phyloP scores from a whole-genome alignment of 139 green algal genomes.

The Coelastrella sp. region DNA sequence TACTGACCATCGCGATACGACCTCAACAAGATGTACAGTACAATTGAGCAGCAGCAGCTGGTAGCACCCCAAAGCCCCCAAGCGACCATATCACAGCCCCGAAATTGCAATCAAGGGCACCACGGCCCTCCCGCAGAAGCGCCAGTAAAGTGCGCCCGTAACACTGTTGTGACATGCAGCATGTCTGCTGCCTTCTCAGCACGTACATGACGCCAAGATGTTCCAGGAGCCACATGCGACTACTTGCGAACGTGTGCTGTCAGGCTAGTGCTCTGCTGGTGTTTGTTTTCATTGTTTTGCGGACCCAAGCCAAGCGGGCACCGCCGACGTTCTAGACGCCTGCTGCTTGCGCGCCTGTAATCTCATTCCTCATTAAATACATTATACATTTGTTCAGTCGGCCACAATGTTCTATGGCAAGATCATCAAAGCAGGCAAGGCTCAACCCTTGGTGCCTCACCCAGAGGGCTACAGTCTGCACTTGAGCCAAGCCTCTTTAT shows the following conservation, averaged over 20 bases:
- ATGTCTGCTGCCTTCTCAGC: not conserved
- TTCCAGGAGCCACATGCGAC: not conserved
- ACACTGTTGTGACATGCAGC: not conserved
- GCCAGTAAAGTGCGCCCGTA: not conserved
- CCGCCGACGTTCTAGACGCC: not conserved
- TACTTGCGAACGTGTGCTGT: no score
- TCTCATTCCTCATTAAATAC: no score
- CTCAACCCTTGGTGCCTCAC: conserved; percentile 76
- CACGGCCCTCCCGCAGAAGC: not conserved
- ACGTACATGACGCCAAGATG: not conserved
- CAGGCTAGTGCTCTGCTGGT: no score
- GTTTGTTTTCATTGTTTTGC: no score
- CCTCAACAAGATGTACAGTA: no score
- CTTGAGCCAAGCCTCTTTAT: conserved; percentile 74
- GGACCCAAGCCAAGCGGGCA: not conserved
- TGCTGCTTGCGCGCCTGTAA: not conserved
- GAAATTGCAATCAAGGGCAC: no score
- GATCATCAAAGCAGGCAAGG: conserved; percentile 75
- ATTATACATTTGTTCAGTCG: no score
- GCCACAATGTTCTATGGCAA: conserved; percentile 76
- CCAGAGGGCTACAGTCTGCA: conserved; percentile 74
- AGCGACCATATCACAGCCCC: no score
- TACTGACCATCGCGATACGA: no score
- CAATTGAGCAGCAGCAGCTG: no score
- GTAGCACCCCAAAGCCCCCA: no score